Evolutionary conservation across 768 basidiomycete genomes (phyloP).

Genomic region (Ramaria sp.): DNA sequence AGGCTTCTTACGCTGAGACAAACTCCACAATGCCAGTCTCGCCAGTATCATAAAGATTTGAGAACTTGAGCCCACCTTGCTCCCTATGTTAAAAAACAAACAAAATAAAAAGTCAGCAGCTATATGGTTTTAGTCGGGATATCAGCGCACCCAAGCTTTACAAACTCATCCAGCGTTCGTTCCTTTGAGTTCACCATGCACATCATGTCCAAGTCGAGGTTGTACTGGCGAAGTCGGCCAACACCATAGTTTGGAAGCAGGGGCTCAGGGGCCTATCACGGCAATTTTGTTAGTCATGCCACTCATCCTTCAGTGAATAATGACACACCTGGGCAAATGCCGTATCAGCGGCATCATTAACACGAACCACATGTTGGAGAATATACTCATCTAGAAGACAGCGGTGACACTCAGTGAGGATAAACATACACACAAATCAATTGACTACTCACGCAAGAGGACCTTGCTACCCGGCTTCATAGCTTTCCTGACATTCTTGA

Average conservation of each 20-base stretch:
- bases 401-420: background rate
- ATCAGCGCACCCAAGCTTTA: constrained; percentile 23
- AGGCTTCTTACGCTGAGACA: no score
- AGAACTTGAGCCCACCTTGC: constrained; percentile 24
- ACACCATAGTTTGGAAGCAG: constrained; percentile 39
- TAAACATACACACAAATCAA: constrained; percentile 10
- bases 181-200: constrained; percentile 30
- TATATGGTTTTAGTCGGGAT: no score
- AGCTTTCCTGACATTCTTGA: constrained; percentile 24
- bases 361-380: constrained; percentile 19
- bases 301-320: no score
- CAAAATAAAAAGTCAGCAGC: background rate
- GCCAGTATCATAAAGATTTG: constrained; percentile 27
- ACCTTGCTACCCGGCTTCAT: constrained; percentile 26
- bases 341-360: background rate
- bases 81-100: background rate
- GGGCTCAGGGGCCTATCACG: constrained; percentile 29
- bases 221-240: constrained; percentile 29
- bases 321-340: background rate
- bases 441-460: constrained; percentile 25
- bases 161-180: constrained; percentile 31
- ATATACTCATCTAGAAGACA: constrained; percentile 26
- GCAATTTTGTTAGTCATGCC: background rate
- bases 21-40: constrained; percentile 18
- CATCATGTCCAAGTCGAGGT: constrained; percentile 40